Evolutionary conservation across 495 filamentous ascomycete species (phyloP).

Genomic region (Penicillium argentinense): DNA sequence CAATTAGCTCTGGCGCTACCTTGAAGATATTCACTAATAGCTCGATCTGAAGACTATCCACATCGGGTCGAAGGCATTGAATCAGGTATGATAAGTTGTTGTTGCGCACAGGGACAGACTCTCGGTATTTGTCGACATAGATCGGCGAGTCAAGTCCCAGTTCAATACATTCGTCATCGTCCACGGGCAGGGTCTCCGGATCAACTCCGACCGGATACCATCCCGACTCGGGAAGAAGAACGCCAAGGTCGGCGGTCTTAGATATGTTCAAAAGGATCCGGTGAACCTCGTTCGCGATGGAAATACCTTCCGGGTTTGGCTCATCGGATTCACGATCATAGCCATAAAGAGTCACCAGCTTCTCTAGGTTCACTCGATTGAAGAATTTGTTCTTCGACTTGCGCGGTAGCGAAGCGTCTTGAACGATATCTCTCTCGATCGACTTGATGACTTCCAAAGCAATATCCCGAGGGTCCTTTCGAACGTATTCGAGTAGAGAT

Average conservation of each 20-base stretch:
- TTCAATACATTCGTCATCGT: constrained; percentile 55
- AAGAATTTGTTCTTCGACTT: constrained; percentile 72
- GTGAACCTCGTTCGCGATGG: constrained; percentile 62
- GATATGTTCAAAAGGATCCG: constrained; percentile 71
- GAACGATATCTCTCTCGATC: constrained; percentile 63
- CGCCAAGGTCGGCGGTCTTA: constrained; percentile 65
- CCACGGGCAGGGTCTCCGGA: constrained; percentile 44
- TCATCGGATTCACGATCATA: constrained; percentile 51
- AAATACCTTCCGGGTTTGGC: constrained; percentile 30
- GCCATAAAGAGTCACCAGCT: constrained; percentile 69
- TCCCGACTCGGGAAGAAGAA: constrained; percentile 65
- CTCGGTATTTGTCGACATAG: constrained; percentile 65
- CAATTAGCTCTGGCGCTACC: constrained; percentile 77
- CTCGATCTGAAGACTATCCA: constrained; percentile 76
- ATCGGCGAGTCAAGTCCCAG: constrained; percentile 65
- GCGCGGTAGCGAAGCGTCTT: constrained; percentile 66
- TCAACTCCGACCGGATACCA: constrained; percentile 72
- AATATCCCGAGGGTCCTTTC: constrained; percentile 69
- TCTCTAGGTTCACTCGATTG: constrained; percentile 65
- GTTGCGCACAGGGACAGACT: constrained; percentile 72
- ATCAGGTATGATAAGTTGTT: constrained; percentile 71
- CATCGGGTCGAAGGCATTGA: constrained; percentile 78
- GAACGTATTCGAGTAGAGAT: constrained; percentile 66
- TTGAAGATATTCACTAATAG: constrained; percentile 77
- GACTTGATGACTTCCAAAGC: constrained; percentile 65